Conservation (phyloP, 1,139 yeast genomes). For the Geotrichum fermentans region DNA sequence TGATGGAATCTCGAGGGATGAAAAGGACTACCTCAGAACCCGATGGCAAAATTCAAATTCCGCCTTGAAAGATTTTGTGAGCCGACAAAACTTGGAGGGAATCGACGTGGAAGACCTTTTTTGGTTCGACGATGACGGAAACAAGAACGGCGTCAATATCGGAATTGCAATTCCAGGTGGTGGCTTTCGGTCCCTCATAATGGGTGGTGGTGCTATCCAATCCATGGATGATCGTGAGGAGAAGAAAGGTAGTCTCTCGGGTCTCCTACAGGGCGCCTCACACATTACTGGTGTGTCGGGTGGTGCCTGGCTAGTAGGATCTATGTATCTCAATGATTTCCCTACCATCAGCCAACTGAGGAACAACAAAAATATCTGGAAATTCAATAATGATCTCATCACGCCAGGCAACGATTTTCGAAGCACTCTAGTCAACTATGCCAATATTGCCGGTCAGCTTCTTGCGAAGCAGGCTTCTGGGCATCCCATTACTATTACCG, state of each 20-base stretch:
- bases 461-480: constrained; percentile 64
- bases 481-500: constrained; percentile 63
- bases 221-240: constrained; percentile 67
- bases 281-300: constrained; percentile 77
- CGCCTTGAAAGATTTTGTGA: constrained; percentile 53
- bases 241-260: constrained; percentile 63
- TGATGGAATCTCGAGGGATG: constrained; percentile 25
- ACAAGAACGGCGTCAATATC: constrained; percentile 37
- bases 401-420: constrained; percentile 6
- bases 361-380: constrained; percentile 58
- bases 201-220: constrained; percentile 72
- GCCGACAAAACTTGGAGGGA: constrained; percentile 53
- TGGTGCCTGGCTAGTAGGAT: constrained; percentile 81
- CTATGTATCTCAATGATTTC: constrained; percentile 74
- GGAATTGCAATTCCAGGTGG: constrained; percentile 79
- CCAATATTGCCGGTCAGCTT: constrained; percentile 45
- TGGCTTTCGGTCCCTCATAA: constrained; percentile 75
- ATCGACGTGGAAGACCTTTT: constrained; percentile 50
- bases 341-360: constrained; percentile 58
- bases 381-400: constrained; percentile 45
- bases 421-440: constrained; percentile 49
- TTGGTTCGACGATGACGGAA: constrained; percentile 27
- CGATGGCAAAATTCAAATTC: constrained; percentile 51
- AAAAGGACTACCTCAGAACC: constrained; percentile 25
- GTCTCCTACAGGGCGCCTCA: constrained; percentile 66